phyloP scores from a whole-genome alignment of 2,329 filamentous ascomycete species.

The Dactylellina leptospora region DNA sequence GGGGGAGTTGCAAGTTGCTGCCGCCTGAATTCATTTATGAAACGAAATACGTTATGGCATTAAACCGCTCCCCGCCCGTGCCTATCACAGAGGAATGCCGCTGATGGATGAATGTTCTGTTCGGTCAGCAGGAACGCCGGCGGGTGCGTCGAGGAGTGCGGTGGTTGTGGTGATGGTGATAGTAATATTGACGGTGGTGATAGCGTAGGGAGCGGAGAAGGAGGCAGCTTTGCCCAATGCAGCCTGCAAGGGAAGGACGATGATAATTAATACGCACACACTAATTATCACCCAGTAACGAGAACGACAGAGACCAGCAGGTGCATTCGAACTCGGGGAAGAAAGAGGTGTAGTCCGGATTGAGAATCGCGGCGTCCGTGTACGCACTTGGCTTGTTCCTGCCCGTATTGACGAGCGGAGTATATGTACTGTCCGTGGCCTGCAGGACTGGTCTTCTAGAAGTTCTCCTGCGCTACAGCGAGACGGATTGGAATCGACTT shows the following conservation, averaged over 20 bases:
- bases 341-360: slow-evolving; percentile 28
- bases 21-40: slow-evolving; percentile 41
- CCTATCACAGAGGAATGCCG: slow-evolving; percentile 2
- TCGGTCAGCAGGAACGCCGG: too few relatives aligned
- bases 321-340: slow-evolving; percentile 6
- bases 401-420: slow-evolving; percentile 10
- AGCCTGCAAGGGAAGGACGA: too few relatives aligned
- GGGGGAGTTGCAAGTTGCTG: slow-evolving; percentile 2
- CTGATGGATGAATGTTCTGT: too few relatives aligned
- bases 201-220: too few relatives aligned
- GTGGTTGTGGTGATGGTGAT: background rate
- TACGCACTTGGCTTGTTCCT: slow-evolving; percentile 36
- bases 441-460: slow-evolving; percentile 22
- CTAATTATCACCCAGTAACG: too few relatives aligned
- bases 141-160: background rate
- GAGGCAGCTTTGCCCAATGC: too few relatives aligned
- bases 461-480: too few relatives aligned
- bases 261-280: too few relatives aligned
- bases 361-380: slow-evolving; percentile 43
- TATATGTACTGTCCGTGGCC: slow-evolving; percentile 38
- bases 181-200: slow-evolving; percentile 65
- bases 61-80: slow-evolving; percentile 28
- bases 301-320: background rate
- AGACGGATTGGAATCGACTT: too few relatives aligned
- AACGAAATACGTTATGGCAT: slow-evolving; percentile 46